Percentiles rank a stretch among this genome's conserved stretches.
phyloP scores from a whole-genome alignment of 495 filamentous ascomycete genomes.

The Trichoderma asperelloides region DNA sequence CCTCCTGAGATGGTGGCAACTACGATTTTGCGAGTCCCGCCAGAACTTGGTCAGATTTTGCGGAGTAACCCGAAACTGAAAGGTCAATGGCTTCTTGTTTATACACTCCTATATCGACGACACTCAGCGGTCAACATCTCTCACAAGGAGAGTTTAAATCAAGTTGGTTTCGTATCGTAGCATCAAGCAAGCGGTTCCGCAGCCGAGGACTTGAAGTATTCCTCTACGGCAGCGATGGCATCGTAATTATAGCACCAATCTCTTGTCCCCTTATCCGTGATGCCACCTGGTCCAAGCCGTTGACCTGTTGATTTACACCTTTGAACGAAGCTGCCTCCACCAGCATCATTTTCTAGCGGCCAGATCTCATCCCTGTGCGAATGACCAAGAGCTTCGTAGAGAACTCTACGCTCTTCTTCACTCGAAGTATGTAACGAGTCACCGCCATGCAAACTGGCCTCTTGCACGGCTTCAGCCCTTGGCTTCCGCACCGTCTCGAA shows the following conservation, averaged over 20 bases:
- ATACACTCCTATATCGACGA: neutral
- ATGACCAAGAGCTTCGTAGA: neutral
- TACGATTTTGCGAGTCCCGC: too few relatives aligned
- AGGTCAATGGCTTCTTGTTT: too few relatives aligned
- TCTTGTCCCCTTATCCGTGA: neutral
- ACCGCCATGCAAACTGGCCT: neutral
- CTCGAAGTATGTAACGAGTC: neutral
- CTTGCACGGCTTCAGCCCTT: neutral
- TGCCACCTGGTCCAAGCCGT: neutral
- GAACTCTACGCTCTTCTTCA: neutral
- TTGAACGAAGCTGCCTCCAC: neutral
- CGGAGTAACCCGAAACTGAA: too few relatives aligned
- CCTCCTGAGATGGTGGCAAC: too few relatives aligned
- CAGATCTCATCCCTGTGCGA: neutral
- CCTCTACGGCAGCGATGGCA: neutral
- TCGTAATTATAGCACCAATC: slow-evolving; percentile 1
- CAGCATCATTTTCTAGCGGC: neutral
- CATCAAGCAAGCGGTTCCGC: neutral
- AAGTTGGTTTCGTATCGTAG: slow-evolving; percentile 11
- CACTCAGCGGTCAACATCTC: neutral
- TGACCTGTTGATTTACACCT: neutral
- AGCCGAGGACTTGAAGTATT: neutral
- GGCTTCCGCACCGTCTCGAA: neutral
- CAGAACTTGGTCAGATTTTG: too few relatives aligned
- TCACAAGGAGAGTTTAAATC: neutral